Percentiles rank a stretch among this genome's conserved stretches.
Conservation (phyloP, 2,329 filamentous ascomycete genomes). For the Nemania sp. region DNA sequence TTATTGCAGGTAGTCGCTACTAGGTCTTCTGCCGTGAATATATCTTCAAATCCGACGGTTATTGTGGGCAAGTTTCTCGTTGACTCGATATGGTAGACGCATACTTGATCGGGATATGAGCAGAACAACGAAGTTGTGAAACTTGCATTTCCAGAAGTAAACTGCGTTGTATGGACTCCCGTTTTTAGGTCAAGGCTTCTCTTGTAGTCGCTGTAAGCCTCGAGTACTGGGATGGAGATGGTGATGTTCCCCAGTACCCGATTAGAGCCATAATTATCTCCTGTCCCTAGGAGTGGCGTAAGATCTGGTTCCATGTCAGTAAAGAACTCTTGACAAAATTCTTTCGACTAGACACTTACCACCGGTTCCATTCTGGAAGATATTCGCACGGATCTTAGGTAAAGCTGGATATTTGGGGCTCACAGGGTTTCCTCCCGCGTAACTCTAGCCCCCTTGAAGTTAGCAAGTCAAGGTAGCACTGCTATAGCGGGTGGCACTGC, state of each 20-base stretch:
- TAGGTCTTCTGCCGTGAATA: slow-evolving; percentile 43
- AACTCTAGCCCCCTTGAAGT: slow-evolving; percentile 41
- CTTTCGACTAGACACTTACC: slow-evolving; percentile 45
- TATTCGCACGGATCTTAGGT: slow-evolving; percentile 58
- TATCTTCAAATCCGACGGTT: slow-evolving; percentile 58
- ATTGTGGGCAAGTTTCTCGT: slow-evolving; percentile 54
- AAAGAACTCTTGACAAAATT: not conserved
- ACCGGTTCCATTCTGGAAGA: slow-evolving; percentile 63
- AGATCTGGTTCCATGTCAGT: slow-evolving; percentile 28
- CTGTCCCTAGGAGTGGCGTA: slow-evolving; percentile 28
- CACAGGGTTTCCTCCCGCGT: slow-evolving; percentile 61
- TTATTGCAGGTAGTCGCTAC: slow-evolving; percentile 9
- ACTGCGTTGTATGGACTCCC: slow-evolving; percentile 54
- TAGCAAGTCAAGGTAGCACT: not conserved
- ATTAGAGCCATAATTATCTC: slow-evolving; percentile 59
- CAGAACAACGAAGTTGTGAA: slow-evolving; percentile 58
- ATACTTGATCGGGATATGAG: slow-evolving; percentile 56
- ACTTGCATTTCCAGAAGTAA: slow-evolving; percentile 47
- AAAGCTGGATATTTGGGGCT: slow-evolving; percentile 52
- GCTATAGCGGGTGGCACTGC: not conserved
- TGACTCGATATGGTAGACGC: slow-evolving; percentile 46
- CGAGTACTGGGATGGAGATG: slow-evolving; percentile 53
- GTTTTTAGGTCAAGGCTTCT: slow-evolving; percentile 56
- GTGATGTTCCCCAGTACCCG: slow-evolving; percentile 61
- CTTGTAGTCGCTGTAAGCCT: slow-evolving; percentile 40